Conservation (phyloP, 2,329 filamentous ascomycete species). For the Cadophora gregata region DNA sequence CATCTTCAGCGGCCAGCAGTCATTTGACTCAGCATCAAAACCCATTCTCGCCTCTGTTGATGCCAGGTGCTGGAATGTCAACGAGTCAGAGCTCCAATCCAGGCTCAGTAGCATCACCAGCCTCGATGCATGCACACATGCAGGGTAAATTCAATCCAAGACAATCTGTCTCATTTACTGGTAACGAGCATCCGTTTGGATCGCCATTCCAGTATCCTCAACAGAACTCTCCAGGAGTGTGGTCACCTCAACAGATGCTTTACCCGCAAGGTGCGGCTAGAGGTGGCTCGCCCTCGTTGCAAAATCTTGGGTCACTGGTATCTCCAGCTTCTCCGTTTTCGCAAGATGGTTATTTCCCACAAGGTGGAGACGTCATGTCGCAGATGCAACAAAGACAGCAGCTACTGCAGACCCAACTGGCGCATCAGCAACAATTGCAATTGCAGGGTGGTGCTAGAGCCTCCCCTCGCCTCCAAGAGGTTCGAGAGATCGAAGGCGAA, state of each 20-base stretch:
- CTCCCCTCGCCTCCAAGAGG: constrained; percentile 70
- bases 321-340: constrained; percentile 70
- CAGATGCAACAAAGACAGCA: constrained; percentile 57
- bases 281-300: constrained; percentile 68
- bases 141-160: constrained; percentile 70
- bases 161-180: constrained; percentile 73
- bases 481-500: constrained; percentile 73
- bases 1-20: constrained; percentile 78
- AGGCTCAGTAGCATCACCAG: constrained; percentile 73
- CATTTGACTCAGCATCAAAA: constrained; percentile 60
- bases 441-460: constrained; percentile 51
- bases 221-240: constrained; percentile 64
- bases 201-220: constrained; percentile 72
- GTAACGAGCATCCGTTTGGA: constrained; percentile 60
- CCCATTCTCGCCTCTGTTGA: constrained; percentile 61
- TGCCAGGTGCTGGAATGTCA: constrained; percentile 63
- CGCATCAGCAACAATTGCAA: constrained; percentile 52
- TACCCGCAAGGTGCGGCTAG: constrained; percentile 58
- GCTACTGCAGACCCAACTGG: constrained; percentile 56
- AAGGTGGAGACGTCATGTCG: constrained; percentile 46
- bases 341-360: constrained; percentile 46
- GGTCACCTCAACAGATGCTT: constrained; percentile 62
- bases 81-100: constrained; percentile 67
- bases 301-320: constrained; percentile 59
- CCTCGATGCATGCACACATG: constrained; percentile 64